These are phyloP conservation scores for Lathyrus oleraceus DNA, from an alignment of 306 rosid genomes.

Conservation along the genomic window DNA sequence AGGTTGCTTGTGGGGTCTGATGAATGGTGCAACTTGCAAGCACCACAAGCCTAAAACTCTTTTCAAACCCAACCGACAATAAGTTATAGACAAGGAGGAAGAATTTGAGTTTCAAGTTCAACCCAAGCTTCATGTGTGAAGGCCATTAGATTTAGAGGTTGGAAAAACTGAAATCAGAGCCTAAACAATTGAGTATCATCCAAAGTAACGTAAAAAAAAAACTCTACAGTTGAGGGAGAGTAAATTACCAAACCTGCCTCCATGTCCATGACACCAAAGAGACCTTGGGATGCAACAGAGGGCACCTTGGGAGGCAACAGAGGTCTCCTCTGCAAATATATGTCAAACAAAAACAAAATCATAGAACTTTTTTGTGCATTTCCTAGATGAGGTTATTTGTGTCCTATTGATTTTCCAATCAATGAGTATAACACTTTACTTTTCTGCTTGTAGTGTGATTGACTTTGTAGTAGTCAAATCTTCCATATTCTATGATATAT, in stretches of 20 bases:
- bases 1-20: neutral
- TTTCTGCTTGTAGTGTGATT: neutral
- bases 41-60: neutral
- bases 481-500: neutral
- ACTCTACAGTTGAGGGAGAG: neutral
- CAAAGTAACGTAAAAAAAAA: neutral
- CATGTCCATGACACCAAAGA: neutral
- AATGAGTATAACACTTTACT: neutral
- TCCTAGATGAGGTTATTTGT: neutral
- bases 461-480: neutral
- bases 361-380: neutral
- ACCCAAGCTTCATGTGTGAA: neutral
- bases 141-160: neutral
- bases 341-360: neutral
- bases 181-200: neutral
- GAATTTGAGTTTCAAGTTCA: neutral
- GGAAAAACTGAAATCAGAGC: neutral
- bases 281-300: neutral
- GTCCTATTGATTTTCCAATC: neutral
- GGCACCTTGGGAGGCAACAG: neutral
- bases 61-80: neutral
- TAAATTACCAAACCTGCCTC: neutral
- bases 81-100: neutral
- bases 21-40: no score
- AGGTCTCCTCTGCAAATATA: neutral